phyloP scores from a whole-genome alignment of 306 rosid genomes.

The Geum urbanum region DNA sequence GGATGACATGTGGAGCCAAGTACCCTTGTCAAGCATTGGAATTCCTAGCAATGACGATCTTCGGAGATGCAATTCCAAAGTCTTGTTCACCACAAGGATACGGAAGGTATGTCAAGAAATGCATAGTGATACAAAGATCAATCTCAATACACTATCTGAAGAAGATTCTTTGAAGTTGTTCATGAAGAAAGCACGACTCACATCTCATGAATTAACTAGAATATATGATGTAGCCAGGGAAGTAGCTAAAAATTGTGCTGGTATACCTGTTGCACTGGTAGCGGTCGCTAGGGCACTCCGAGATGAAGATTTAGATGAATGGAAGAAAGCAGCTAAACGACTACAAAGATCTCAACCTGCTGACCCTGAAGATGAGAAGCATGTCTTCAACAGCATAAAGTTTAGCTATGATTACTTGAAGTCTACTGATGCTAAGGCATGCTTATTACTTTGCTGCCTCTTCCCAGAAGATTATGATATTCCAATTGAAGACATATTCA shows the following conservation, averaged over 20 bases:
- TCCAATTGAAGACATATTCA: neutral
- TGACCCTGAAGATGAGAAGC: neutral
- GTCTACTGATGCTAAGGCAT: neutral
- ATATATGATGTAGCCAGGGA: neutral
- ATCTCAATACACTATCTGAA: too few species aligned
- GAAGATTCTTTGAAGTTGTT: neutral
- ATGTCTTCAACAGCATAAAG: neutral
- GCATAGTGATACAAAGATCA: too few species aligned
- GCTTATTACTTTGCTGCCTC: neutral
- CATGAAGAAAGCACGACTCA: neutral
- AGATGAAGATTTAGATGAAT: neutral
- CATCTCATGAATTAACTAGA: neutral
- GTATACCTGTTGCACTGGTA: neutral
- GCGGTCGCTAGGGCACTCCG: neutral
- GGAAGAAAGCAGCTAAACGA: neutral
- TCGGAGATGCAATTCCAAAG: too few species aligned
- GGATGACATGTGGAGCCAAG: too few species aligned
- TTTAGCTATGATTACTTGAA: neutral
- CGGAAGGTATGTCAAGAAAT: too few species aligned
- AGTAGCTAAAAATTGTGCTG: neutral
- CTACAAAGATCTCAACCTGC: neutral
- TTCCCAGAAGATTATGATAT: neutral
- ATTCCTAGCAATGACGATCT: too few species aligned
- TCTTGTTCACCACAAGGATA: too few species aligned
- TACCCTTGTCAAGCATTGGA: too few species aligned